These are phyloP conservation scores for Cucurbita pepo DNA, from an alignment of 306 rosid genomes.

Conservation along the genomic window DNA sequence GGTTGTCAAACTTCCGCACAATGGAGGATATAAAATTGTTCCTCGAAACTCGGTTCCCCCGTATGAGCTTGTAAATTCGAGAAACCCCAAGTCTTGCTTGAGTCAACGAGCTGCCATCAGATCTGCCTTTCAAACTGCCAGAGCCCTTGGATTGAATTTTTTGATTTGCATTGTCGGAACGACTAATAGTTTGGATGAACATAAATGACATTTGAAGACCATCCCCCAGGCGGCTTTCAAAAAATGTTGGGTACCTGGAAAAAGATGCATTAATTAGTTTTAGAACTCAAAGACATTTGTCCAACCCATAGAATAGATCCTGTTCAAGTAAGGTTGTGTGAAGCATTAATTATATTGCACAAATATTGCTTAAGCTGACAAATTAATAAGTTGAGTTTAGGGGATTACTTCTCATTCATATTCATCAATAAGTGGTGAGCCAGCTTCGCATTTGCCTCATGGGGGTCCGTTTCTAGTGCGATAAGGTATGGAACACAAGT, in stretches of 20 bases:
- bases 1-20: constrained; percentile 75
- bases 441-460: constrained; percentile 64
- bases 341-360: constrained; percentile 16
- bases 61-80: constrained; percentile 96
- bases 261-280: constrained; percentile 18
- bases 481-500: constrained; percentile 92
- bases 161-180: constrained; percentile 30
- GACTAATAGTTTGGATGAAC: constrained; percentile 53
- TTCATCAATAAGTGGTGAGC: constrained; percentile 93
- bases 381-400: not conserved
- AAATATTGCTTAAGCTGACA: constrained; percentile 3
- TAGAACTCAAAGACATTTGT: no score
- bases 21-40: constrained; percentile 93
- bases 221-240: constrained; percentile 95
- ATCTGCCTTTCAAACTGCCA: constrained; percentile 44
- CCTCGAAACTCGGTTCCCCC: constrained; percentile 76
- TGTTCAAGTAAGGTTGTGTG: not conserved
- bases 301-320: no score
- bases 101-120: constrained; percentile 46
- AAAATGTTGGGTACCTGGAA: constrained; percentile 95
- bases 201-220: constrained; percentile 94
- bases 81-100: constrained; percentile 95
- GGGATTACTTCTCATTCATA: constrained; percentile 85
- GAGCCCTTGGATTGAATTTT: constrained; percentile 34
- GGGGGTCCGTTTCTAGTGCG: constrained; percentile 96